Percentiles rank a stretch among this genome's conserved stretches.
Evolutionary conservation across 768 basidiomycete species (phyloP).

Genomic region (Trichaptum fuscoviolaceum): DNA sequence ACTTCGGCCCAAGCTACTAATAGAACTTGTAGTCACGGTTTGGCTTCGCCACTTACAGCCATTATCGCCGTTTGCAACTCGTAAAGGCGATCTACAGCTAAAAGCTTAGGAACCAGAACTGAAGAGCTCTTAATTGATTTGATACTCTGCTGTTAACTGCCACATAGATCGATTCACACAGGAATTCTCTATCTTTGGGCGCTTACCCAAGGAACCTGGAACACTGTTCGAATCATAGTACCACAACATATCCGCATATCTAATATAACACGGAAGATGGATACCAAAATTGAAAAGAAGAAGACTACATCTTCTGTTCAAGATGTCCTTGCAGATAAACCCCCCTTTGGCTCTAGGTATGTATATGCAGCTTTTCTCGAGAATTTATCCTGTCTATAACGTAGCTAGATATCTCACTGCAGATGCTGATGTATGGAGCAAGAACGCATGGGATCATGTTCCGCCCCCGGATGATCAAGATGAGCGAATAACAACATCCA

Average conservation of each 20-base stretch:
- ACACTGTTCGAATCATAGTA: not conserved
- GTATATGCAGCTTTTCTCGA: conserved; percentile 8
- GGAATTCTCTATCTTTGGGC: not conserved
- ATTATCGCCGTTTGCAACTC: too few relatives aligned
- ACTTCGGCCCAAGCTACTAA: too few relatives aligned
- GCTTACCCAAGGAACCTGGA: not conserved
- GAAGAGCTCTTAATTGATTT: not conserved
- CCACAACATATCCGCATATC: not conserved
- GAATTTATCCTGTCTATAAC: not conserved
- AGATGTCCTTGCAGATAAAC: conserved; percentile 47
- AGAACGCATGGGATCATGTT: conserved; percentile 92
- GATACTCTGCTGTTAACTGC: not conserved
- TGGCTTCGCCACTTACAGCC: too few relatives aligned
- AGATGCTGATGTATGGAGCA: conserved; percentile 71
- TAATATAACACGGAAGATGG: not conserved
- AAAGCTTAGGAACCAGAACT: not conserved
- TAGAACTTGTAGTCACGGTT: too few relatives aligned
- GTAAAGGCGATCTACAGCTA: not conserved
- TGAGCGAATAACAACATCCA: conserved; percentile 62
- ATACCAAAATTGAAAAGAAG: not conserved
- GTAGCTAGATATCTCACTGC: conserved; percentile 59
- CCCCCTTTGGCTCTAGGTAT: conserved; percentile 70
- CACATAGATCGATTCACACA: not conserved
- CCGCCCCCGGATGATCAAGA: conserved; percentile 77
- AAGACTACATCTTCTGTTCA: conserved; percentile 61